Evolutionary conservation across 2,329 filamentous ascomycete genomes (phyloP).

Genomic region (Venturiaceae sp.): DNA sequence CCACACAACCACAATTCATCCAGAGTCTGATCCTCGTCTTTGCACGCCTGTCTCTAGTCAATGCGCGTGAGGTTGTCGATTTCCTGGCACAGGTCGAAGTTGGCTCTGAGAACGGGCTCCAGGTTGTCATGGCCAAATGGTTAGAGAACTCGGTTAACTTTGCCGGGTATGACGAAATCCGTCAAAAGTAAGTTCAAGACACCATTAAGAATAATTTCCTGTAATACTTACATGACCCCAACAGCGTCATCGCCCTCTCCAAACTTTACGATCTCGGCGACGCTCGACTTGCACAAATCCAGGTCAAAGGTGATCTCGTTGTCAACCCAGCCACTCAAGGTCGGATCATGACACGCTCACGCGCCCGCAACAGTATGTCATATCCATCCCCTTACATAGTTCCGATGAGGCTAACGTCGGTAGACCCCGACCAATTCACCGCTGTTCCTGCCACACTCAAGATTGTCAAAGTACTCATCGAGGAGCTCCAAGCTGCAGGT

Average conservation of each 20-base stretch:
- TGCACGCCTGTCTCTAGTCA: conserved; percentile 75
- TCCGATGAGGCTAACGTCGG: background rate
- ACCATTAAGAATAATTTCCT: background rate
- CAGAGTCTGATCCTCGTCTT: conserved; percentile 95
- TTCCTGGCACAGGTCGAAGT: conserved; percentile 83
- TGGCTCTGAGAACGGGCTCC: conserved; percentile 68
- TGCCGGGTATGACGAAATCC: conserved; percentile 95
- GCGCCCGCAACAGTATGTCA: conserved; percentile 65
- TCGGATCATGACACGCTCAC: conserved; percentile 87
- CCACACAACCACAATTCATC: conserved; percentile 80
- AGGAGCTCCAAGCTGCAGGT: conserved; percentile 53
- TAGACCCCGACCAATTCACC: conserved; percentile 83
- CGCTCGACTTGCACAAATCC: conserved; percentile 63
- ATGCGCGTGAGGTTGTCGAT: conserved; percentile 79
- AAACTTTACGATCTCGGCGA: conserved; percentile 87
- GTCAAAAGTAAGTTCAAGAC: conserved; percentile 67
- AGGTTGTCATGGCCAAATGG: conserved; percentile 90
- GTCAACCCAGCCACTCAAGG: conserved; percentile 55
- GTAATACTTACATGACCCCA: conserved; percentile 12
- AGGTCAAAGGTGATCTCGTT: conserved; percentile 87
- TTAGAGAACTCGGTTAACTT: conserved; percentile 95
- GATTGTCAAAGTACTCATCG: conserved; percentile 90
- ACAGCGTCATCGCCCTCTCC: conserved; percentile 79
- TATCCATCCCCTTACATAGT: conserved; percentile 13
- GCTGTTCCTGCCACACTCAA: conserved; percentile 82